Evolutionary conservation across 2,329 filamentous ascomycete genomes (phyloP).

Genomic region (Fusarium burgessii): DNA sequence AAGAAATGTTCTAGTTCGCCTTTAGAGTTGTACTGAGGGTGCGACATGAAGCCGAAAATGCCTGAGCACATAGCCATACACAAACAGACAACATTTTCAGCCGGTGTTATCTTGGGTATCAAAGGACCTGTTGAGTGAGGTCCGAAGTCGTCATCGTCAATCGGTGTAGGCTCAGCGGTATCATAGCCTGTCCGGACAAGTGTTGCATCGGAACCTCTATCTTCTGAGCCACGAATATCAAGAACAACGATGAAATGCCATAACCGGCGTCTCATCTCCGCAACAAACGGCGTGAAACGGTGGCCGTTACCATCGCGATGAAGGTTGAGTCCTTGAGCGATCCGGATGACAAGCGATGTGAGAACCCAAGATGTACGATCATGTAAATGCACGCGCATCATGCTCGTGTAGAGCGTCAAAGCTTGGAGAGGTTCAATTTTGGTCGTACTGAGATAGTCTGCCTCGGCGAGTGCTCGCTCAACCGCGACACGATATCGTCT

Average conservation of each 20-base stretch:
- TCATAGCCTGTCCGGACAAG: conserved; percentile 58
- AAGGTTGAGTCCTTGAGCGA: conserved; percentile 57
- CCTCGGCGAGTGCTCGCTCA: conserved; percentile 56
- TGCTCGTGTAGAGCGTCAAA: conserved; percentile 56
- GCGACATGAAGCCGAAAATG: conserved; percentile 55
- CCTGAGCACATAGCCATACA: conserved; percentile 56
- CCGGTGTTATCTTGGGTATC: conserved; percentile 52
- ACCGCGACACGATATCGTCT: conserved; percentile 50
- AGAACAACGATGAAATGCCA: conserved; percentile 74
- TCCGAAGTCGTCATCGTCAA: conserved; percentile 65
- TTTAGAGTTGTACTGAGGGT: conserved; percentile 47
- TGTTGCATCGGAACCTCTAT: conserved; percentile 62
- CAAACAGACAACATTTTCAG: conserved; percentile 57
- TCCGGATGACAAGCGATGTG: conserved; percentile 56
- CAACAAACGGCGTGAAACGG: conserved; percentile 62
- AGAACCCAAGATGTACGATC: conserved; percentile 58
- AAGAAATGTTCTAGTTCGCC: conserved; percentile 33
- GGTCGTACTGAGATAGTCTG: conserved; percentile 58
- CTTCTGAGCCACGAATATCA: conserved; percentile 66
- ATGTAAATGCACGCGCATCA: conserved; percentile 53
- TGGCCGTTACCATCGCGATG: conserved; percentile 57
- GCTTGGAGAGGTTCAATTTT: conserved; percentile 57
- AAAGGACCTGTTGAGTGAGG: conserved; percentile 54
- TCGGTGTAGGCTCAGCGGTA: conserved; percentile 62
- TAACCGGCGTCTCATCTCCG: conserved; percentile 69